These are phyloP conservation scores for Monilinia fructigena DNA, from an alignment of 2,329 filamentous ascomycete genomes.

Conservation along the genomic window DNA sequence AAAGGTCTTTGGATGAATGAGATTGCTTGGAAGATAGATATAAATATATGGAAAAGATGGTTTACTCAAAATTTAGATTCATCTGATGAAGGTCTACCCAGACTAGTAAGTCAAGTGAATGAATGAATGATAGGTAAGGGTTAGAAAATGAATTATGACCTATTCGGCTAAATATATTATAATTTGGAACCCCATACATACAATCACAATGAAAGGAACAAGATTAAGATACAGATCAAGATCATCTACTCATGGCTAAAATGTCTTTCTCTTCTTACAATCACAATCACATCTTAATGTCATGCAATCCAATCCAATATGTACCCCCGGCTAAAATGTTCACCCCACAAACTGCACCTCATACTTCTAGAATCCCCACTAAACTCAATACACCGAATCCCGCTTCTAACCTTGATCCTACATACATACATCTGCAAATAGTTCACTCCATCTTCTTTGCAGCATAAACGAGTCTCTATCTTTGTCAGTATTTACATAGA, in stretches of 20 bases:
- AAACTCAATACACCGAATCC: slow-evolving; percentile 18
- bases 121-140: neutral
- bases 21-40: neutral
- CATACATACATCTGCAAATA: slow-evolving; percentile 3
- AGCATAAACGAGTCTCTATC: neutral
- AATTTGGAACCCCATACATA: neutral
- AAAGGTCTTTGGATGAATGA: neutral
- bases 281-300: no score
- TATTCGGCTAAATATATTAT: neutral
- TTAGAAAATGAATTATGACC: neutral
- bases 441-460: slow-evolving; percentile 6
- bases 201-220: neutral
- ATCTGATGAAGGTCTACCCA: slow-evolving; percentile 6
- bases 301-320: neutral
- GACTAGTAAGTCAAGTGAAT: no score
- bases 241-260: no score
- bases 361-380: slow-evolving; percentile 21
- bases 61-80: neutral
- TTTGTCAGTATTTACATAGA: neutral
- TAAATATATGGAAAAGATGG: slow-evolving; percentile 2
- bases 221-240: neutral
- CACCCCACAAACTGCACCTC: slow-evolving; percentile 23
- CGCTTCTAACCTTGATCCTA: slow-evolving; percentile 9
- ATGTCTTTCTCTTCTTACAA: no score
- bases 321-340: slow-evolving; percentile 14